Evolutionary conservation across 345 rosid species (phyloP), one percentile per base, ranked within the genome.

Genomic region (Eucalyptus microcorys): DNA sequence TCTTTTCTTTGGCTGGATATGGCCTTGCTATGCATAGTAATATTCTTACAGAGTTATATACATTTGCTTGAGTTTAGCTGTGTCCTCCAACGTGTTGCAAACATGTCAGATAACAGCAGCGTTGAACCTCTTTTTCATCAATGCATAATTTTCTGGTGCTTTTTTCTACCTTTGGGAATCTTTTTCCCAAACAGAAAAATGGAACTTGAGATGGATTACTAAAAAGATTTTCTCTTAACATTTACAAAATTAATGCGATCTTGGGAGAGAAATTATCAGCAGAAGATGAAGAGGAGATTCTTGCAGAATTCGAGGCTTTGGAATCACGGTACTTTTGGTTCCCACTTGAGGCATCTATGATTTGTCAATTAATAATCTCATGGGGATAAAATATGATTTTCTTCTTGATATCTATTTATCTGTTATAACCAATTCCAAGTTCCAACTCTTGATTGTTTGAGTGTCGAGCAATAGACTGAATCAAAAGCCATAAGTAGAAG

Each of bases 271-370:
- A 96, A 91, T 90, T 97, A 88, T 96, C 99, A 68, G 96, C 95
- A 89, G 97, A 96, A 91, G 99, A 97, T 89, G 99, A 97, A 94
- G 99, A n/a, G 91, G 98, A 97, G 90, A 92, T 97, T 91, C 92
- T 96, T 85, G 98, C 99, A 32, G 99, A 97, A 93, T 96, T 96
- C 34, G 98, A 97, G 87, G 92, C 93, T 92, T 93, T 97, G 89
- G 99, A 96, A 93, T 91, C 94, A 92, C n/a, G 98, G 99, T 97
- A 94, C 87, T 87, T 27, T 32, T n/a, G n/a, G n/a, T n/a, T n/a
- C n/a, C 68, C 48, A 37, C 79, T 22, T 40, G n/a, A 57, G 40
- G 34, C 40, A 53, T 79, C 43, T 24, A 55, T 37, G 49, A 48
- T 48, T 48, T 48, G 49, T 48, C 49, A 48, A 4, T 48, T 48